Evolutionary conservation across 2,329 filamentous ascomycete genomes (phyloP).

Genomic region (Sporothrix pallida): DNA sequence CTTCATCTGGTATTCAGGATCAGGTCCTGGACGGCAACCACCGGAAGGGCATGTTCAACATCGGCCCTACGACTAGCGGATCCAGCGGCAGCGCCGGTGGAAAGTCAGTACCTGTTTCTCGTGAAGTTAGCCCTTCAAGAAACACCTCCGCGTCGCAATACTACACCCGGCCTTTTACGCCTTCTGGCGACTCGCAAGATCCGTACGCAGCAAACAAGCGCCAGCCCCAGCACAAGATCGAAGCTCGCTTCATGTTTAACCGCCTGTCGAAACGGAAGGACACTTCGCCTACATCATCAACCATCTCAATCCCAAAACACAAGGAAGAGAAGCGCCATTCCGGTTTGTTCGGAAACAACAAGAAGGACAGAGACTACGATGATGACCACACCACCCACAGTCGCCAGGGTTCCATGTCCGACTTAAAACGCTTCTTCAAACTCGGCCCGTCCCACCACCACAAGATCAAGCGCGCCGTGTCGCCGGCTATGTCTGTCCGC

Average conservation of each 20-base stretch:
- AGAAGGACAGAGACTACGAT: conserved; percentile 45
- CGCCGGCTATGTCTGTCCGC: conserved; percentile 63
- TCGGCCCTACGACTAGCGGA: conserved; percentile 47
- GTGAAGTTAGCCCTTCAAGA: conserved; percentile 70
- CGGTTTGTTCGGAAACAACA: conserved; percentile 49
- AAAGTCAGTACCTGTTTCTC: conserved; percentile 62
- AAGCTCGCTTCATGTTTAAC: conserved; percentile 84
- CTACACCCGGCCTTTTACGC: conserved; percentile 78
- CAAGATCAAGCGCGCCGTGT: conserved; percentile 72
- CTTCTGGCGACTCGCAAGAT: conserved; percentile 79
- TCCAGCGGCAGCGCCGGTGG: conserved; percentile 45
- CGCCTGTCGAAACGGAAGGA: conserved; percentile 76
- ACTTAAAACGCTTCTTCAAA: conserved; percentile 96
- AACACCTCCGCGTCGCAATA: conserved; percentile 62
- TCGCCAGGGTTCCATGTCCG: conserved; percentile 83
- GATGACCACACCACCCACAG: conserved; percentile 54
- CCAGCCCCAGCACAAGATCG: conserved; percentile 70
- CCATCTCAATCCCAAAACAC: conserved; percentile 55
- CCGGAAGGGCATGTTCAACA: conserved; percentile 60
- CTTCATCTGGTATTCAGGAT: conserved; percentile 46
- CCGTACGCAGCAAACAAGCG: conserved; percentile 85
- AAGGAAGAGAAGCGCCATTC: conserved; percentile 60
- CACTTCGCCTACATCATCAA: conserved; percentile 60
- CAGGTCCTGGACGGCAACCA: conserved; percentile 46
- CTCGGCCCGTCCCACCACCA: conserved; percentile 69